Evolutionary conservation across 2,329 filamentous ascomycete genomes (phyloP).

Genomic region (Cytospora schulzeri): DNA sequence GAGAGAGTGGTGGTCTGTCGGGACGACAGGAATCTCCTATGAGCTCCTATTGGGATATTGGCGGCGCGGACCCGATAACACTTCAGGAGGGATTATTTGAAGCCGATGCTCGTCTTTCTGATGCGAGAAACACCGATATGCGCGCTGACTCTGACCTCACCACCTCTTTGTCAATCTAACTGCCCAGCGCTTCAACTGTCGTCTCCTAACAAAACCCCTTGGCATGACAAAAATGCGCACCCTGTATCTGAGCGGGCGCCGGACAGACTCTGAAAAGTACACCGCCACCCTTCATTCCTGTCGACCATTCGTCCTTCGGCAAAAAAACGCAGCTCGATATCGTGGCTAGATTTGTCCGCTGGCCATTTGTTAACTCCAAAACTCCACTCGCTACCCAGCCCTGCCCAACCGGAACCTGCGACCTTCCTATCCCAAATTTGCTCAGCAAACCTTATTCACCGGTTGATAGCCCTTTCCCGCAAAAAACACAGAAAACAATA

Average conservation of each 20-base stretch:
- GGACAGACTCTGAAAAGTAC: not conserved
- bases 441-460: slow-evolving; percentile 25
- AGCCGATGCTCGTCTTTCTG: not conserved
- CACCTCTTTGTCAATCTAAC: not conserved
- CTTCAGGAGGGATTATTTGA: not conserved
- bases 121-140: not conserved
- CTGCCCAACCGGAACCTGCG: slow-evolving; percentile 23
- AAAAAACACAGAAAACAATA: not conserved
- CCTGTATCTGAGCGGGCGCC: not conserved
- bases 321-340: slow-evolving; percentile 1
- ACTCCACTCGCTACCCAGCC: slow-evolving; percentile 25
- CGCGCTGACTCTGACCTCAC: not conserved
- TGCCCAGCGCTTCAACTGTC: not conserved
- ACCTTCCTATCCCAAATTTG: slow-evolving; percentile 22
- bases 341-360: slow-evolving; percentile 7
- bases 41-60: not conserved
- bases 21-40: not conserved
- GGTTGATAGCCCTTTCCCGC: slow-evolving; percentile 14
- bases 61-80: not conserved
- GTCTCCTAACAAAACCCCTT: not conserved
- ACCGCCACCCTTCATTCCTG: not conserved
- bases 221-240: not conserved
- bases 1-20: not conserved
- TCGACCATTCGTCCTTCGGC: slow-evolving; percentile 4
- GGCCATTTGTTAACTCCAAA: slow-evolving; percentile 23